Conservation (phyloP, 176 grass and related monocot species). For the Raddia guianensis region DNA sequence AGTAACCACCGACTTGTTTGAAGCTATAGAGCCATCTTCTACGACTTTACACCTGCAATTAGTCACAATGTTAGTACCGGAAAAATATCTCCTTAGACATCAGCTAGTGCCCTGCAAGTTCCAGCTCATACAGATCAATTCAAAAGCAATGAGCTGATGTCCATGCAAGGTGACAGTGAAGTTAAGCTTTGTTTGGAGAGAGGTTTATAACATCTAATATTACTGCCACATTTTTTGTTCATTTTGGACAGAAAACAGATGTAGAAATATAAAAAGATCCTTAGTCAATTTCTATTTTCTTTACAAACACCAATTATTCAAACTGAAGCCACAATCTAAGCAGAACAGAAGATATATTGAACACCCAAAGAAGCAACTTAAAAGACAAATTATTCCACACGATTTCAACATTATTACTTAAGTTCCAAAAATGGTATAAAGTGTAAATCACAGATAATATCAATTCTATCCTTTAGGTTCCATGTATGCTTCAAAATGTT, state of each 20-base stretch:
- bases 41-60: slow-evolving; percentile 53
- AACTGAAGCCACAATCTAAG: not conserved
- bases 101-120: not conserved
- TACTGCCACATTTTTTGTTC: not conserved
- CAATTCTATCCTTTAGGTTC: not conserved
- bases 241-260: not conserved
- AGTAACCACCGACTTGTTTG: slow-evolving; percentile 44
- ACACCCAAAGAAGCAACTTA: not conserved
- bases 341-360: not conserved
- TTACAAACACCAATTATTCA: not conserved
- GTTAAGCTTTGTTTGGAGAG: slow-evolving; percentile 1
- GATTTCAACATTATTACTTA: not conserved
- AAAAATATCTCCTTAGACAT: not conserved
- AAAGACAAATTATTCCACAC: not conserved
- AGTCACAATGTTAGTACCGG: slow-evolving; percentile 23
- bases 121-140: slow-evolving; percentile 7
- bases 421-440: not conserved
- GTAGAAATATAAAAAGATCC: not conserved
- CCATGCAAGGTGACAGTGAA: not conserved
- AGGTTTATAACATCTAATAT: not conserved
- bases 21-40: slow-evolving; percentile 43
- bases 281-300: not conserved
- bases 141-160: not conserved
- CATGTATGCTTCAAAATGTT: slow-evolving; percentile 4
- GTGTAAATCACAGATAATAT: not conserved